phyloP scores from a whole-genome alignment of 2,329 filamentous ascomycete species.

The Diaporthe aspalathi region DNA sequence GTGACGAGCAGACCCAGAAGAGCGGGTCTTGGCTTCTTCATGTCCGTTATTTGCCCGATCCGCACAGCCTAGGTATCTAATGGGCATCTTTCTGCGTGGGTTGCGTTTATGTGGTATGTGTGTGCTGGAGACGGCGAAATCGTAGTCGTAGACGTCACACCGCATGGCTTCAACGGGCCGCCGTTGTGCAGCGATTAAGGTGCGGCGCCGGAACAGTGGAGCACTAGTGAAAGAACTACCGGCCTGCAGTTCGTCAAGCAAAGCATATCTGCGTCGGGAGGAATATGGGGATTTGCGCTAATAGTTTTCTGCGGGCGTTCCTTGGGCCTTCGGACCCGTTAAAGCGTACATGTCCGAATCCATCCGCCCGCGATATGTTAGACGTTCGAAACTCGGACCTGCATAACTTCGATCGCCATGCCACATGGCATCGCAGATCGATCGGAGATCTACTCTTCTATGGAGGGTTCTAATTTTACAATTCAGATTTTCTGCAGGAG shows the following conservation, averaged over 20 bases:
- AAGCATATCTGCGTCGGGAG: not conserved
- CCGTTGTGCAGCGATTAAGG: not conserved
- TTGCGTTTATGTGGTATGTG: not conserved
- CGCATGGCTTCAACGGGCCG: conserved; percentile 2
- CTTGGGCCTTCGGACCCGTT: not conserved
- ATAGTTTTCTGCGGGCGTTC: not conserved
- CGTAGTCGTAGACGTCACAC: conserved; percentile 16
- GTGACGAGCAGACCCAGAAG: not conserved
- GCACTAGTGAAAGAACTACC: too few species aligned
- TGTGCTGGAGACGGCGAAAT: not conserved
- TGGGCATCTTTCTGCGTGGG: too few species aligned
- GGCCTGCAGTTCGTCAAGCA: too few species aligned
- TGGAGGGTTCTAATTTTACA: not conserved
- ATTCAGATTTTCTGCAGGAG: not conserved
- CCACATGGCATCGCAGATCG: not conserved
- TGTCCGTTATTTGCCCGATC: conserved; percentile 8
- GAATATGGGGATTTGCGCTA: not conserved
- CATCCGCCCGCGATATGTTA: not conserved
- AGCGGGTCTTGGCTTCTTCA: not conserved
- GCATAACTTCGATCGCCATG: not conserved
- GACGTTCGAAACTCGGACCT: not conserved
- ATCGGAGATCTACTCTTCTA: not conserved
- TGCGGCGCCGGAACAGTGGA: not conserved
- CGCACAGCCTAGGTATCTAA: too few species aligned
- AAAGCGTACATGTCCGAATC: conserved; percentile 2